These are phyloP conservation scores for Dendrobium huoshanense DNA, from an alignment of 106 monocot genomes.

Conservation along the genomic window DNA sequence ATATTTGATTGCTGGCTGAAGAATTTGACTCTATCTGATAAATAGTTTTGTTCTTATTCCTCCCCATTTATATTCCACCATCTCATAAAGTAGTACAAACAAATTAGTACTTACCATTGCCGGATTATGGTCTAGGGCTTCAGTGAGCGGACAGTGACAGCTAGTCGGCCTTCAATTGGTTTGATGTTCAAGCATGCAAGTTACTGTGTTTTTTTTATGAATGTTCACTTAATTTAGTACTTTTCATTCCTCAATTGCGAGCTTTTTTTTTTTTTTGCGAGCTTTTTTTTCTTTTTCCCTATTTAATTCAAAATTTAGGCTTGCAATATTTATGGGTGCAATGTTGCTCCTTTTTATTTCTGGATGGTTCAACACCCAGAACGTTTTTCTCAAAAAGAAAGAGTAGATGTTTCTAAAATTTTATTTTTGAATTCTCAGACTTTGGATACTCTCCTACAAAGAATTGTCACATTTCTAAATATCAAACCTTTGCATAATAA, in stretches of 20 bases:
- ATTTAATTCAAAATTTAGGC: background rate
- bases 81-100: background rate
- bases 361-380: background rate
- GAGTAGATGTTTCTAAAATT: too few relatives aligned
- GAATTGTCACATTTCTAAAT: conserved; percentile 60
- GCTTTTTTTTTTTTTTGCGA: too few relatives aligned
- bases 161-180: conserved; percentile 73
- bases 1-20: background rate
- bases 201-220: background rate
- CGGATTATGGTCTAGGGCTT: conserved; percentile 55
- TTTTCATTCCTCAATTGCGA: background rate
- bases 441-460: conserved; percentile 68
- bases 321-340: background rate
- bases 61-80: too few relatives aligned
- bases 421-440: conserved; percentile 44
- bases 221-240: background rate
- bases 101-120: background rate
- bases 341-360: background rate
- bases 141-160: conserved; percentile 63
- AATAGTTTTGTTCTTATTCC: background rate
- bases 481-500: conserved; percentile 64
- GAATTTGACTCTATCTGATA: background rate
- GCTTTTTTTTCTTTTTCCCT: background rate
- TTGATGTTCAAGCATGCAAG: conserved; percentile 86
- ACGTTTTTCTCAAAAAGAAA: background rate